Evolutionary conservation across 192 early-diverging fungal species (phyloP).

Genomic region (Powellomyces hirtus): DNA sequence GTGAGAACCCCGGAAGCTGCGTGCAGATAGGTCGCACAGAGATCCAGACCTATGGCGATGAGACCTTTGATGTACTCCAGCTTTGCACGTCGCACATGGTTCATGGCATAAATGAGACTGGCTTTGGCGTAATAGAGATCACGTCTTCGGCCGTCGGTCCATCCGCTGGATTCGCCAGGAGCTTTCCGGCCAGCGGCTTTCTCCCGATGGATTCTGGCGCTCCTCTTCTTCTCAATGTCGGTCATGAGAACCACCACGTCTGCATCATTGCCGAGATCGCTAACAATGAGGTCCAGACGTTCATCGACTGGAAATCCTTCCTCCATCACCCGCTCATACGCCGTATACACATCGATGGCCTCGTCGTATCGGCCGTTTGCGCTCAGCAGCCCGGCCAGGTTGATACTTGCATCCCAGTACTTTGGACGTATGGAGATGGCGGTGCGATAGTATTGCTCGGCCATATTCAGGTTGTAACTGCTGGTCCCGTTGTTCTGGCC

Average conservation of each 20-base stretch:
- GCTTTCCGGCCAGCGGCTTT: conserved; percentile 5
- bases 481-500: background rate
- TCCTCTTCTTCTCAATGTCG: conserved; percentile 22
- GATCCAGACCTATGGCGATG: conserved; percentile 56
- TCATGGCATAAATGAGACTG: conserved; percentile 76
- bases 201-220: background rate
- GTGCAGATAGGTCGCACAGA: conserved; percentile 46
- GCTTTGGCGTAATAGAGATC: conserved; percentile 87
- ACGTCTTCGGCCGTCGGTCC: conserved; percentile 57
- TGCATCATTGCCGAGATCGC: conserved; percentile 8
- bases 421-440: conserved; percentile 81
- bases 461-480: conserved; percentile 45
- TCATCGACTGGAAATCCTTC: conserved; percentile 25
- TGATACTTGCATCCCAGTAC: conserved; percentile 92
- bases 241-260: conserved; percentile 6
- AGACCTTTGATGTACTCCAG: conserved; percentile 82
- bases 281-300: conserved; percentile 22
- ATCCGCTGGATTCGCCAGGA: conserved; percentile 28
- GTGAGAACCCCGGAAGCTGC: conserved; percentile 67
- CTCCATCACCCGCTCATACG: conserved; percentile 59
- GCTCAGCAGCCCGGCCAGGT: conserved; percentile 80
- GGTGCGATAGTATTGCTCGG: conserved; percentile 81
- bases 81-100: conserved; percentile 67
- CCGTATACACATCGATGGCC: conserved; percentile 79
- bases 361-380: conserved; percentile 63